phyloP scores from a whole-genome alignment of 441 rosid genomes.

The Viola pubescens region DNA sequence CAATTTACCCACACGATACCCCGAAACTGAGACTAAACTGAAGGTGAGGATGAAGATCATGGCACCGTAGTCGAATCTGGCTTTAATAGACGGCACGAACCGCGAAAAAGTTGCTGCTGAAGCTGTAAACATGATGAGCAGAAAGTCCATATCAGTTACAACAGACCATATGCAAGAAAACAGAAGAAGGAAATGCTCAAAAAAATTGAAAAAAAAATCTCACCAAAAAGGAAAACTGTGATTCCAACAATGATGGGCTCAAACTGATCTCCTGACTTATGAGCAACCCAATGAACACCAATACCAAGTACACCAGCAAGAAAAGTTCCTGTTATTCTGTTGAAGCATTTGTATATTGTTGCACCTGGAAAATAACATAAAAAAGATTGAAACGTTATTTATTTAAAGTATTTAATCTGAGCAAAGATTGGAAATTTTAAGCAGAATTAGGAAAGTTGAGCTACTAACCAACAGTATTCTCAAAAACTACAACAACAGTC shows the following conservation, averaged over 20 bases:
- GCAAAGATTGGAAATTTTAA: not conserved
- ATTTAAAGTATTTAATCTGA: not conserved
- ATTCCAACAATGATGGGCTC: conserved; percentile 63
- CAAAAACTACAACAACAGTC: conserved; percentile 58
- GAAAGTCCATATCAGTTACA: too few species aligned
- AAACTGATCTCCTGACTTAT: conserved; percentile 38
- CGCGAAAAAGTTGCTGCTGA: conserved; percentile 55
- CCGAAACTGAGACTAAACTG: conserved; percentile 56
- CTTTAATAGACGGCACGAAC: conserved; percentile 62
- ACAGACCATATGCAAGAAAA: too few species aligned
- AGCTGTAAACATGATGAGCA: conserved; percentile 32
- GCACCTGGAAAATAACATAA: conserved; percentile 41
- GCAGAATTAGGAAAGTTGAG: not conserved
- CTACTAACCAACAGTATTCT: conserved; percentile 46
- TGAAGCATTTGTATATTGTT: conserved; percentile 61
- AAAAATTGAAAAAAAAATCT: too few species aligned
- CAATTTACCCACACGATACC: conserved; percentile 53
- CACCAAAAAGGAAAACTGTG: conserved; percentile 65
- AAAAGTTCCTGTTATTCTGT: conserved; percentile 57
- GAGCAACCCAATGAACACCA: conserved; percentile 60
- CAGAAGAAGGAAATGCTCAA: too few species aligned
- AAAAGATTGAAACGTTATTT: too few species aligned
- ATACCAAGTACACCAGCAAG: conserved; percentile 59
- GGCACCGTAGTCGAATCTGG: conserved; percentile 60
- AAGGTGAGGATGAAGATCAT: conserved; percentile 75